Evolutionary conservation across 257 asterid species (phyloP), one percentile per base, ranked within the genome.

Genomic region (Asclepias syriaca): DNA sequence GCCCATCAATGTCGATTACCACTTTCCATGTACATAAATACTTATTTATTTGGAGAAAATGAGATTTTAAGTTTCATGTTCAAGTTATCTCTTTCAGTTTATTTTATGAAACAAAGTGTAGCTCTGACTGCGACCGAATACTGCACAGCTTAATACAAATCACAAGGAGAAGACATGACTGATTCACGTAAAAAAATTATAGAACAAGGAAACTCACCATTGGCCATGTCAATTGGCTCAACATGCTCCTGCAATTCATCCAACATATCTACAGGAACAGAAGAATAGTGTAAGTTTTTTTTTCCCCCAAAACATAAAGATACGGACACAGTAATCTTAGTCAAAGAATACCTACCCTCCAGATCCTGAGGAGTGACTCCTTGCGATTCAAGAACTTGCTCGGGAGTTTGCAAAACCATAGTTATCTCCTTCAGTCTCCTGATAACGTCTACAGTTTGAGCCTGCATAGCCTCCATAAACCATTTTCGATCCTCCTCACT

Each of bases 401-500:
- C 89, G 0, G 98, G 96, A 19, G 96, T 86, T 72, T 85, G 89
- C 98, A 94, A 87, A 68, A 94, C 96, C 67, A 87, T 81, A 16
- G 96, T 87, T 53, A 94, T 94, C 90, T 86, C 97, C 72, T 91
- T 91, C 97, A 91, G 89, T 66, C 99, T 79, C 77, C 83, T 86
- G n/a, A 87, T 22, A 6, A 91, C 93, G 73, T 94, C 99, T 24
- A 94, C 83, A 5, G 97, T 89, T 75, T 91, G 97, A 14, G 91
- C 81, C 84, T 94, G 97, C 95, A 91, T 88, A 68, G 99, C 99
- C 74, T 94, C 99, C 97, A 84, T 86, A 72, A 94, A 94, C 99
- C 97, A 94, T 80, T 54, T 88, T 72, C 87, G 78, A 50, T 94
- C 97, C 78, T 91, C 97, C 86, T 94, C 99, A 73, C 99, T 94